Evolutionary conservation across 352 stramenopile species (phyloP).

Genomic region (Blastocystis sp.): DNA sequence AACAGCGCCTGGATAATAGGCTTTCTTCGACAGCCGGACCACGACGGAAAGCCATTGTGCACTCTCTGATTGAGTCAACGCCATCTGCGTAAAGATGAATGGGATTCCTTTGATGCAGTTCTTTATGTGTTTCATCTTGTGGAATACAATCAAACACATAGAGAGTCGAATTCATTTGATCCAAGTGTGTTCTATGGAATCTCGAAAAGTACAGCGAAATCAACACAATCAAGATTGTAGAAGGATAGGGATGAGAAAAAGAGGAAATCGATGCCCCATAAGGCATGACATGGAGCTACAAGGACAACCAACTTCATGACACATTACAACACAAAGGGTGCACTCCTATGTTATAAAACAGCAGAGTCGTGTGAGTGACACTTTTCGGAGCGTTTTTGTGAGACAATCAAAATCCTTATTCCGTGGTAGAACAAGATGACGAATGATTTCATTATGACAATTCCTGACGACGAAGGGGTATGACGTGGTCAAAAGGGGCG

Average conservation of each 20-base stretch:
- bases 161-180: neutral
- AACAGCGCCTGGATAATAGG: constrained; percentile 45
- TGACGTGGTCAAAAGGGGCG: neutral
- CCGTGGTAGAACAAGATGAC: constrained; percentile 23
- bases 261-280: too few species aligned
- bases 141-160: too few species aligned
- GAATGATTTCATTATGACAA: constrained; percentile 69
- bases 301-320: too few species aligned
- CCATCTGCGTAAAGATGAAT: neutral
- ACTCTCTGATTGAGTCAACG: neutral
- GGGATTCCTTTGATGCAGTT: neutral
- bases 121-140: too few species aligned
- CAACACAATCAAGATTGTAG: too few species aligned
- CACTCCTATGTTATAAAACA: too few species aligned
- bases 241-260: too few species aligned
- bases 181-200: neutral
- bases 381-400: neutral
- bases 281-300: too few species aligned
- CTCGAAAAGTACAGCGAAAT: neutral
- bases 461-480: constrained; percentile 54
- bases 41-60: constrained; percentile 26
- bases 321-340: too few species aligned
- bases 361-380: neutral
- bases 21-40: constrained; percentile 28
- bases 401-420: neutral